These are phyloP conservation scores for Cercophora newfieldiana DNA, from an alignment of 495 filamentous ascomycete species.

Conservation along the genomic window DNA sequence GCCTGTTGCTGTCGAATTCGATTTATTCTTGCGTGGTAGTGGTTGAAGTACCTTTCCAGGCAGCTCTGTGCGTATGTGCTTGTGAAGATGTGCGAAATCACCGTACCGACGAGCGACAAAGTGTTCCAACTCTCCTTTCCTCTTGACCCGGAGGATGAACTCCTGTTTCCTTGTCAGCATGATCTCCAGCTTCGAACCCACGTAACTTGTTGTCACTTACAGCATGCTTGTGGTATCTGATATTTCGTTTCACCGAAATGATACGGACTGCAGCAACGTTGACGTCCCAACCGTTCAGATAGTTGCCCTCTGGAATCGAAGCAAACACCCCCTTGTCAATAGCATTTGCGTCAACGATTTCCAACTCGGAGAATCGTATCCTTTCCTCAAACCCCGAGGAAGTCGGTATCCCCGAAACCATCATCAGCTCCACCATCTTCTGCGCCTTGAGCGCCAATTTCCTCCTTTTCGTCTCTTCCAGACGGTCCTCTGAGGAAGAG, in stretches of 20 bases:
- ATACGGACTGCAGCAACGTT: slow-evolving; percentile 91
- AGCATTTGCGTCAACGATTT: slow-evolving; percentile 89
- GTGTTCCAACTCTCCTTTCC: slow-evolving; percentile 65
- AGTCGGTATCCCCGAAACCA: slow-evolving; percentile 95
- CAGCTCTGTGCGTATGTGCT: slow-evolving; percentile 76
- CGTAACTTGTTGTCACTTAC: slow-evolving; percentile 53
- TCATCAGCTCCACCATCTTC: slow-evolving; percentile 97
- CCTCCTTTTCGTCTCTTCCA: slow-evolving; percentile 92
- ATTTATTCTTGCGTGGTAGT: slow-evolving; percentile 87
- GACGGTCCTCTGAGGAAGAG: slow-evolving; percentile 90
- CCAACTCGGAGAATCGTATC: slow-evolving; percentile 93
- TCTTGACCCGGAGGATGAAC: slow-evolving; percentile 83
- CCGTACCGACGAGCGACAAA: slow-evolving; percentile 86
- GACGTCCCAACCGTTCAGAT: slow-evolving; percentile 93
- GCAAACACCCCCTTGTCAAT: slow-evolving; percentile 84
- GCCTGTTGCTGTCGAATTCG: slow-evolving; percentile 60
- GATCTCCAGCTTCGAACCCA: not conserved
- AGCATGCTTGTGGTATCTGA: slow-evolving; percentile 89
- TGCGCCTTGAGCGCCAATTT: slow-evolving; percentile 91
- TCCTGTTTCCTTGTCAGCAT: slow-evolving; percentile 56
- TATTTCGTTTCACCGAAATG: slow-evolving; percentile 76
- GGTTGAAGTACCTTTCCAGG: slow-evolving; percentile 88
- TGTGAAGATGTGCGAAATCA: slow-evolving; percentile 79
- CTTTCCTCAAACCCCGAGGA: slow-evolving; percentile 96
- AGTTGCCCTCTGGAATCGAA: slow-evolving; percentile 85